Base-by-base conservation (phyloP, 805 yeast species). In the Kluyveromyces starmeri region DNA sequence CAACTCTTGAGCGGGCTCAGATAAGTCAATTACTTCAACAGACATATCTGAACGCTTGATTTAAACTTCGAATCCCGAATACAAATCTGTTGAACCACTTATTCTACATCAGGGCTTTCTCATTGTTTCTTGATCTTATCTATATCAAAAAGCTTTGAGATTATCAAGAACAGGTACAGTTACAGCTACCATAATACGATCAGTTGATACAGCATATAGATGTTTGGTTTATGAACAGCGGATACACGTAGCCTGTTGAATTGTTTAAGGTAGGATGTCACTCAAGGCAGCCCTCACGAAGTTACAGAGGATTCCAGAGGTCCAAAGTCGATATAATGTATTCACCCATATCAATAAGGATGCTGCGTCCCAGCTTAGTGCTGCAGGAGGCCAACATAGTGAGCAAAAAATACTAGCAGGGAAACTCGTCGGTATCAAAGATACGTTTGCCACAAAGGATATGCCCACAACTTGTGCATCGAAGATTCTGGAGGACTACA, bases 381-480 rank as follows among this genome's bases (percentile, higher is more conserved):
- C 26, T 6, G 13, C 13, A 7, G 28, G 29, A 10, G 36, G 15
- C 13, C 26, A 4, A 41, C 48, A 9, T 15, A 20, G 30, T n/a
- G 11, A 18, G 20, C 12, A 16, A 8, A 22, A 19, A 9, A 52
- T 55, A 3, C 41, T 69, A 18, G 33, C 47, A 1, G 62, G 63
- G 6, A 46, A 53, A 2, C 50, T 60, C 0, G 57, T 64, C 8
- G 81, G 79, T 0, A 59, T 81, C 16, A 94, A 92, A 49, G 97
- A 89, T 58, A 86, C 85, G 52, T 78, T 88, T 32, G 73, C 75
- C 27, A 78, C 96, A 0, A 58, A 51, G 6, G 68, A 67, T 9
- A 68, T 70, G 27, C 73, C 81, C 2, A 83, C 96, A 0, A 82
- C 95, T 0, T 83, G 96, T 47, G 80, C 80, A 0, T 88, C 97